These are phyloP conservation scores for Podosphaera fusca DNA, from an alignment of 2,329 filamentous ascomycete genomes.

Conservation along the genomic window DNA sequence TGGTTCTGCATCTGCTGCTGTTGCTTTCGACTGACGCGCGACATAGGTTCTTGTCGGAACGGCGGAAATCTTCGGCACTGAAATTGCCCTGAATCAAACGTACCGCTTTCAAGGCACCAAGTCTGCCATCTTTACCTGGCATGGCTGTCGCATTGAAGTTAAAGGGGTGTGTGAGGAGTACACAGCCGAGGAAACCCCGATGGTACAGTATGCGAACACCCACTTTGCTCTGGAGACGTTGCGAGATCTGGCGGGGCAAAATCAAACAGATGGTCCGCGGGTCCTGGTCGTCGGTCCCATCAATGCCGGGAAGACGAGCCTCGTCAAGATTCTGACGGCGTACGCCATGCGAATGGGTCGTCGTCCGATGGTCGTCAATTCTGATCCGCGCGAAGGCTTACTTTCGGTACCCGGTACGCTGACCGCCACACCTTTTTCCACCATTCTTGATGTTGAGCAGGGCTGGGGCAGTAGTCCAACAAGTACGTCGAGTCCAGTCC, in stretches of 20 bases:
- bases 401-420: constrained; percentile 59
- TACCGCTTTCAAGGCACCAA: constrained; percentile 69
- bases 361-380: constrained; percentile 63
- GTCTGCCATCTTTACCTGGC: constrained; percentile 77
- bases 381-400: constrained; percentile 63
- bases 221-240: constrained; percentile 66
- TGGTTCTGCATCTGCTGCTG: not conserved
- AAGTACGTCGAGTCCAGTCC: constrained; percentile 67
- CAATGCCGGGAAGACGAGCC: constrained; percentile 60
- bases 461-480: constrained; percentile 82
- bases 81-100: constrained; percentile 57
- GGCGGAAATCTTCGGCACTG: constrained; percentile 85
- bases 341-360: constrained; percentile 54
- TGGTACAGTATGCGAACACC: constrained; percentile 59
- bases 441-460: constrained; percentile 68
- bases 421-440: constrained; percentile 68
- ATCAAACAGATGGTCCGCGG: constrained; percentile 41
- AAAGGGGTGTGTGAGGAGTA: constrained; percentile 35
- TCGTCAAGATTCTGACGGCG: constrained; percentile 53
- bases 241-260: constrained; percentile 34
- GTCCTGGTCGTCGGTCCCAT: constrained; percentile 63
- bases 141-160: constrained; percentile 70
- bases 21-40: not conserved
- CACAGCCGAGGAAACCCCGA: constrained; percentile 55
- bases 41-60: constrained; percentile 51